Conservation (phyloP, 2,329 filamentous ascomycete genomes). For the Metarhizium album region DNA sequence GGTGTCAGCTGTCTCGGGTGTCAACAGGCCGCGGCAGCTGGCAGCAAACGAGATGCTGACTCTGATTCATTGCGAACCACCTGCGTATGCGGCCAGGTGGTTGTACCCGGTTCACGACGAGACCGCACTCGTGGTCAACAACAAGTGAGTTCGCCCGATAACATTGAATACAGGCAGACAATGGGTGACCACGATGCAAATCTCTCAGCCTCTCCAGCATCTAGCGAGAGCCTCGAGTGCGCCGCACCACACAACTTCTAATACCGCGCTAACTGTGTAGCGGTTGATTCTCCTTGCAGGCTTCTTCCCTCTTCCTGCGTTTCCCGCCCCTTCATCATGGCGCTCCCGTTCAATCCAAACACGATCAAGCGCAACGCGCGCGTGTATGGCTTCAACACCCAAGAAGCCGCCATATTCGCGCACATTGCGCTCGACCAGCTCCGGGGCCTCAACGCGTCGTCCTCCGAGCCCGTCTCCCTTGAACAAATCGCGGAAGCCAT, state of each 20-base stretch:
- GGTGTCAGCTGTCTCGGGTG: background rate
- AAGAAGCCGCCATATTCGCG: slow-evolving; percentile 13
- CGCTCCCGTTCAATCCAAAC: slow-evolving; percentile 11
- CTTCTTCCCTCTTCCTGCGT: background rate
- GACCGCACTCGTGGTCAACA: background rate
- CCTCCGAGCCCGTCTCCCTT: slow-evolving; percentile 9
- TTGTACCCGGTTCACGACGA: background rate
- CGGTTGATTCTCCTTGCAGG: background rate
- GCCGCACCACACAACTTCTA: background rate
- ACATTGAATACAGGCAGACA: background rate
- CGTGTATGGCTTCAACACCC: slow-evolving; percentile 10
- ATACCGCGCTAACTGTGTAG: background rate
- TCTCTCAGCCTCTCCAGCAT: background rate
- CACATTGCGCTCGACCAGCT: slow-evolving; percentile 13
- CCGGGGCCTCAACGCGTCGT: slow-evolving; percentile 7
- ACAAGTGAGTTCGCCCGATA: background rate
- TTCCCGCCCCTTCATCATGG: background rate
- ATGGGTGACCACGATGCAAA: background rate
- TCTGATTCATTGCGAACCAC: no score
- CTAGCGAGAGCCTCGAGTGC: background rate
- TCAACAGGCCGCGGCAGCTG: background rate
- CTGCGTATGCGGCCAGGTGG: no score
- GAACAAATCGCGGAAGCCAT: slow-evolving; percentile 13
- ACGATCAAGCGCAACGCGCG: slow-evolving; percentile 10
- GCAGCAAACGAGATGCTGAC: background rate